Conservation (phyloP, 2,329 filamentous ascomycete genomes). For the Gliomastix tumulicola region DNA sequence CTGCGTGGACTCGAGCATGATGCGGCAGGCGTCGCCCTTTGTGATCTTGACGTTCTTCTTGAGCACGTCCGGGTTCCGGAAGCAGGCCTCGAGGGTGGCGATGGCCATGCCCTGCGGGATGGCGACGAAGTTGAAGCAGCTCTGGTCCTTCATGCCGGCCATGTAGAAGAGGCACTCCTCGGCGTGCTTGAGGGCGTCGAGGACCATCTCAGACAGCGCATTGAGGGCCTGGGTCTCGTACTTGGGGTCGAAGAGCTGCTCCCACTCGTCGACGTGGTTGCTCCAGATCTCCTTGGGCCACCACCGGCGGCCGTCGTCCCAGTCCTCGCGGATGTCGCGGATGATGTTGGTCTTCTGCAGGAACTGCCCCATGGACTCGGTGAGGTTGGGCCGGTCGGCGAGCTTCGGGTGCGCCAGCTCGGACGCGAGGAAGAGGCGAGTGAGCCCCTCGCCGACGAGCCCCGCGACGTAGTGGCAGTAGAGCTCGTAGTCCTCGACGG, state of each 20-base stretch:
- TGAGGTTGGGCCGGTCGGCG: conserved; percentile 69
- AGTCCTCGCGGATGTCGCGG: conserved; percentile 87
- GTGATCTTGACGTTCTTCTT: conserved; percentile 91
- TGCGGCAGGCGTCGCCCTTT: conserved; percentile 83
- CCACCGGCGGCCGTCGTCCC: conserved; percentile 80
- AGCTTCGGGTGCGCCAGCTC: conserved; percentile 82
- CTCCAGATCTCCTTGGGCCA: conserved; percentile 97
- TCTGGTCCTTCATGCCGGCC: conserved; percentile 89
- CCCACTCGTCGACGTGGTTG: conserved; percentile 84
- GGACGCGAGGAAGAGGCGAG: conserved; percentile 80
- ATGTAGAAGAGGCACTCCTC: conserved; percentile 98
- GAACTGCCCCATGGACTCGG: conserved; percentile 96
- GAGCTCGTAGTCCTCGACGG: conserved; percentile 82
- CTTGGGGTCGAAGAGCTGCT: conserved; percentile 80
- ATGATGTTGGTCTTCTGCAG: conserved; percentile 99
- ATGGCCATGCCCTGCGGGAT: conserved; percentile 98
- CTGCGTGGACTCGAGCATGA: conserved; percentile 91
- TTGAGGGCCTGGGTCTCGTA: conserved; percentile 72
- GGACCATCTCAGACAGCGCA: conserved; percentile 88
- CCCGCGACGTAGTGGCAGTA: conserved; percentile 99
- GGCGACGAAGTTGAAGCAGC: conserved; percentile 97
- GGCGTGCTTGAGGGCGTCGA: conserved; percentile 78
- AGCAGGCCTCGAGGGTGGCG: conserved; percentile 84
- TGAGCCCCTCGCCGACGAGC: conserved; percentile 90
- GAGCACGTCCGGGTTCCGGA: conserved; percentile 85